Percentiles rank a stretch among this genome's conserved stretches.
phyloP scores from a whole-genome alignment of 257 asterid species.

The Scutellaria galericulata region DNA sequence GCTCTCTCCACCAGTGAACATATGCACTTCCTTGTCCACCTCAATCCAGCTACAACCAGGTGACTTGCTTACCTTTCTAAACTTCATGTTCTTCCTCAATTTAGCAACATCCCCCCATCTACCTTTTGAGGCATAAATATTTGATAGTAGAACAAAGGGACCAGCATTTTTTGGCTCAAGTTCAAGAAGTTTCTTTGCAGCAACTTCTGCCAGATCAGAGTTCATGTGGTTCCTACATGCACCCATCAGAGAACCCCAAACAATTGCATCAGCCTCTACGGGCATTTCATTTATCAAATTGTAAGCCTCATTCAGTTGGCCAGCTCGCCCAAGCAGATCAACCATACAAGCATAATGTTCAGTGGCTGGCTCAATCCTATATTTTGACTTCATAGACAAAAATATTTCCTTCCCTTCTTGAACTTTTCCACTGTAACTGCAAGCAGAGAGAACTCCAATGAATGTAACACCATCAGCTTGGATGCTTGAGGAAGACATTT shows the following conservation, averaged over 20 bases:
- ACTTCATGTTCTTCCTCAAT: conserved; percentile 60
- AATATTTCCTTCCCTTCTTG: conserved; percentile 70
- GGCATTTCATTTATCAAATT: conserved; percentile 66
- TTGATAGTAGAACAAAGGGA: conserved; percentile 66
- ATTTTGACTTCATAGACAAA: conserved; percentile 59
- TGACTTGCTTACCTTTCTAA: conserved; percentile 56
- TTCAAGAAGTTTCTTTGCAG: conserved; percentile 62
- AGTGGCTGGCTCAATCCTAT: conserved; percentile 49
- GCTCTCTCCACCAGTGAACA: conserved; percentile 65
- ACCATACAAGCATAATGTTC: conserved; percentile 82
- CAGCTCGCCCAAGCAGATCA: conserved; percentile 83
- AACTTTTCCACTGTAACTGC: conserved; percentile 78
- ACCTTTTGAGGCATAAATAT: conserved; percentile 68
- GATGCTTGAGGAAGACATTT: conserved; percentile 51
- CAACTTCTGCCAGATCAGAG: conserved; percentile 69
- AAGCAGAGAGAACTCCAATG: conserved; percentile 74
- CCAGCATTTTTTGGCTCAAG: conserved; percentile 77
- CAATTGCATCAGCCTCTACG: conserved; percentile 58
- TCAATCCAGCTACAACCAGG: conserved; percentile 94
- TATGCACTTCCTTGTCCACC: conserved; percentile 68
- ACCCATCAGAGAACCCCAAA: conserved; percentile 85
- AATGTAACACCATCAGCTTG: conserved; percentile 58
- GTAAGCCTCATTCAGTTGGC: conserved; percentile 62
- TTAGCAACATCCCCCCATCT: conserved; percentile 68
- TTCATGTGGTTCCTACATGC: conserved; percentile 72